These are phyloP conservation scores for Elongisporangium undulatum DNA, from an alignment of 352 stramenopile genomes.

Conservation along the genomic window DNA sequence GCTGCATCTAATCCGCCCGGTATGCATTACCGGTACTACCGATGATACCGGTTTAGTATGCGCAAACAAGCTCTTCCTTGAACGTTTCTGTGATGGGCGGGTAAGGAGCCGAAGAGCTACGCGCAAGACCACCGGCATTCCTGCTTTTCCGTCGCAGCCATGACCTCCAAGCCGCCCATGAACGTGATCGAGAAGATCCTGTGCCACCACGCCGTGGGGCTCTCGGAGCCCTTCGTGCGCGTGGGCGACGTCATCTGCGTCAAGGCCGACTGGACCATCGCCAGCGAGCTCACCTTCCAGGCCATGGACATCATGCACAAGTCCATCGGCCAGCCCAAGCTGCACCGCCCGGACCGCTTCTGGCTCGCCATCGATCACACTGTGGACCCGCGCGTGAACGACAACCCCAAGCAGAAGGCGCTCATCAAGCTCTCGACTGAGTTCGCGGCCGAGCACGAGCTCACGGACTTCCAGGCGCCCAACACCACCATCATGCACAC, in stretches of 20 bases:
- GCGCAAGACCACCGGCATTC: neutral
- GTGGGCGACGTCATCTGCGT: slow-evolving; percentile 79
- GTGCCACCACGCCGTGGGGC: slow-evolving; percentile 60
- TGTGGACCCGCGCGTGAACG: slow-evolving; percentile 73
- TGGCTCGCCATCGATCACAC: slow-evolving; percentile 83
- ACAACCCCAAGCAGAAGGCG: slow-evolving; percentile 70
- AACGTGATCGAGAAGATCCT: slow-evolving; percentile 88
- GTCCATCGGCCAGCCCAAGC: slow-evolving; percentile 60
- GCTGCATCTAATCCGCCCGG: no score
- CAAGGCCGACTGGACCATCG: slow-evolving; percentile 75
- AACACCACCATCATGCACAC: slow-evolving; percentile 89
- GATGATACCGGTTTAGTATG: neutral
- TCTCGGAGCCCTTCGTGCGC: slow-evolving; percentile 37
- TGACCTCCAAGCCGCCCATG: slow-evolving; percentile 34
- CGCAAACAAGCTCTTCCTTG: neutral
- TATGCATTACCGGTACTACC: neutral
- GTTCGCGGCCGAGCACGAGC: slow-evolving; percentile 61
- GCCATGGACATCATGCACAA: slow-evolving; percentile 80
- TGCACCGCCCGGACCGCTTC: slow-evolving; percentile 79
- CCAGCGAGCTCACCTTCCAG: slow-evolving; percentile 77
- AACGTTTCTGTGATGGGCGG: neutral
- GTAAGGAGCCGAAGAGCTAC: neutral
- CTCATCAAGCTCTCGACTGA: slow-evolving; percentile 78
- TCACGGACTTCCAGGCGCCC: slow-evolving; percentile 76
- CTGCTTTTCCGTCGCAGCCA: neutral